Evolutionary conservation across 164 flowering plant genomes (phyloP), one percentile per base, ranked within the genome.

Genomic region (Berberis thunbergii): DNA sequence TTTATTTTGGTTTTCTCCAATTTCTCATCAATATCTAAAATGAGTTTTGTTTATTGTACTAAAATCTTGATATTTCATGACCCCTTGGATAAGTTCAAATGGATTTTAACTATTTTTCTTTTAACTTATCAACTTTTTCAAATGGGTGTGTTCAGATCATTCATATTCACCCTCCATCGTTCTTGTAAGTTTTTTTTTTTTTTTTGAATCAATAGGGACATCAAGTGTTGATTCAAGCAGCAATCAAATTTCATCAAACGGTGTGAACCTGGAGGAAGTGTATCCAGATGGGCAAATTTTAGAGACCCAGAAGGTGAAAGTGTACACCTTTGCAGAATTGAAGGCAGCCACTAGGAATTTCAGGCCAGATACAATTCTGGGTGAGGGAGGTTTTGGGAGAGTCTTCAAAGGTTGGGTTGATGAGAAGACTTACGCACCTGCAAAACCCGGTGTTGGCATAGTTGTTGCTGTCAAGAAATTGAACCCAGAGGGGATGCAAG

Each of bases 361-460:
- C 73, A 80, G 57, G 54, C 59, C 83, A 1, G 89, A 83, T 55
- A 65, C 75, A 1, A 49, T 84, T 60, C 61, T 88, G 49, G 96
- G 96, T 8, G 81, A 78, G 55, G 96, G 96, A n/a, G 91, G 91
- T 2, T 88, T 88, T 67, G 91, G 96, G 6, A 80, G 61, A 61
- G 96, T 88, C 49, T 88, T 62, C 69, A 84, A 72, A 58, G 96
- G 91, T 13, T 84, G 85, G 85, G 54, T 88, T 6, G 86, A 88
- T 69, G 86, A 84, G 69, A 84, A 72, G 63, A 76, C 85, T 9
- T 65, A 75, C 0, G 67, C 71, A 0, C 84, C 90, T 0, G 61
- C 81, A 7, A 81, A 74, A 67, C 7, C n/a, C 39, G 84, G 88
- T 39, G 26, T 59, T 42, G 87, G 87, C 2, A 74, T 82, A 69